Base-by-base conservation (phyloP, 129 eudicot species). In the Lonicera japonica region DNA sequence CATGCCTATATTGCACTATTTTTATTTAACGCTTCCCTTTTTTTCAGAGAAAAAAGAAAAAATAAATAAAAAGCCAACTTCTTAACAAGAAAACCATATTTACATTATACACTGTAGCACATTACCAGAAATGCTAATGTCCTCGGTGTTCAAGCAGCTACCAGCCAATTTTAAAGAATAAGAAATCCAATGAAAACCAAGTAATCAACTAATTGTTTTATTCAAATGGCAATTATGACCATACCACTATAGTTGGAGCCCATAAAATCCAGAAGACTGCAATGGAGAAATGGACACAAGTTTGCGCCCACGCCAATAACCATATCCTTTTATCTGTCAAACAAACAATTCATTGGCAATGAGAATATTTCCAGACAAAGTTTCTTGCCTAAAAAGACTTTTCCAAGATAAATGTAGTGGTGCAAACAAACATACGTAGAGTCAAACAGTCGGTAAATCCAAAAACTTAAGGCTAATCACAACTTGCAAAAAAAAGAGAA, bases 201-300 rank as follows among this genome's bases (percentile, higher is more conserved):
- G 18, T 6, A 29, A 67, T 22, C 39, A 56, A 14, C 0, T 5
- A 18, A 20, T 34, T 29, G 11, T 13, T 17, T 11, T 50, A 65
- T 13, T 54, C 17, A 55, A 54, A 12, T 12, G 41, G 46, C 51
- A 34, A 59, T 71, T 51, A 51, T 10, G 46, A 73, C 15, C 64
- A 24, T 85, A 92, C 99, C 91, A 88, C 99, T 71, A 85, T 70
- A 11, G 86, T 80, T 40, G 96, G 99, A 63, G 96, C 95, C 99
- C 99, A 92, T 55, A 88, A 70, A 64, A 92, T 92, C 95, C 96
- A 92, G 70, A 92, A 82, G 20, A 75, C 78, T 34, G 78, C 88
- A 76, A 80, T 56, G 12, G 96, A 76, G 77, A 92, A 85, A 19
- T 92, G 89, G 17, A 80, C 74, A 19, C 89, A 80, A 64, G 92